Evolutionary conservation across 1,139 yeast species (phyloP).

Genomic region (Yueomyces sp.): DNA sequence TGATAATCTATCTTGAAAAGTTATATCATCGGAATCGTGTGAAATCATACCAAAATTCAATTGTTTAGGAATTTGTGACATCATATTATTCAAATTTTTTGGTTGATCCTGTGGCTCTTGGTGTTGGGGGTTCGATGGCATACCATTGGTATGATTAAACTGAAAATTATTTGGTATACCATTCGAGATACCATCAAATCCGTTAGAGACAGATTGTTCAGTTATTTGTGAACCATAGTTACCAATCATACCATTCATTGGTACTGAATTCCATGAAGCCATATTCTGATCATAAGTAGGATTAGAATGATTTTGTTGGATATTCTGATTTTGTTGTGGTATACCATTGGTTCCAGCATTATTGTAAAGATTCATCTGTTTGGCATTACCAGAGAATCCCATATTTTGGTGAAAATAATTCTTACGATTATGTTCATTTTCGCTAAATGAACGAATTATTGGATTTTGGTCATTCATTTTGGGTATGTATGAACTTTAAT

Average conservation of each 20-base stretch:
- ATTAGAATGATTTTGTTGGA: neutral
- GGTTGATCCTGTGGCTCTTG: neutral
- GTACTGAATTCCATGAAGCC: neutral
- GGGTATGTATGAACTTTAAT: neutral
- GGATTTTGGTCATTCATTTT: neutral
- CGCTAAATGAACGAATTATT: neutral
- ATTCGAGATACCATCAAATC: neutral
- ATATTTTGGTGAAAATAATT: neutral
- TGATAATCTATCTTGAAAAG: neutral
- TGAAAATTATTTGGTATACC: neutral
- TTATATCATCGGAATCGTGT: neutral
- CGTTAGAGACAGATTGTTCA: neutral
- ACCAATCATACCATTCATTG: neutral
- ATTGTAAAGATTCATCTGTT: neutral
- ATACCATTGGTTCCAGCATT: neutral
- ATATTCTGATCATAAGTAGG: neutral
- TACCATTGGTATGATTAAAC: no score
- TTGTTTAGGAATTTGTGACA: neutral
- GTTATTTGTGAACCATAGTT: neutral
- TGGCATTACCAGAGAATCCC: neutral
- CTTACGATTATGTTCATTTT: neutral
- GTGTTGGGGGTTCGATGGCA: neutral
- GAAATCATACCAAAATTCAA: neutral
- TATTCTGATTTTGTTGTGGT: neutral
- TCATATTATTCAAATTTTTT: neutral